Conservation (phyloP, 2,329 filamentous ascomycete genomes). For the Colletotrichum coccodes region DNA sequence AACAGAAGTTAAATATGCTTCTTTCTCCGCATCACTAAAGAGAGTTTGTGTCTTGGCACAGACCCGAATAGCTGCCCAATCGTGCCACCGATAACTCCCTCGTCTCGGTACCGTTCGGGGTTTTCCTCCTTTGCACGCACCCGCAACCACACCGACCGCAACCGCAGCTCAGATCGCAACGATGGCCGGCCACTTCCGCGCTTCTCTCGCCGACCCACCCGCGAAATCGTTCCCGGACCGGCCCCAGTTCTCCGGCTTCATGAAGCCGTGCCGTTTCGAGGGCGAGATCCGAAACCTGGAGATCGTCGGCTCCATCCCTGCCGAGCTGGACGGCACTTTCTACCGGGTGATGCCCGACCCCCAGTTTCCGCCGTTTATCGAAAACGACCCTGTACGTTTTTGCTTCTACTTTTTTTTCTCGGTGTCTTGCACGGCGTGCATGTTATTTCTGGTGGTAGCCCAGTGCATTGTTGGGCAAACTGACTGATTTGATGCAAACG, state of each 20-base stretch:
- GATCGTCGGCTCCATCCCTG: conserved; percentile 36
- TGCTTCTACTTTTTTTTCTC: rapidly evolving
- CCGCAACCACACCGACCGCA: background rate
- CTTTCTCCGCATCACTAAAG: background rate
- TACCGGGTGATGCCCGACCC: conserved; percentile 54
- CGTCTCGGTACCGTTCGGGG: too few relatives aligned
- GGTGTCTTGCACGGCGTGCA: too few relatives aligned
- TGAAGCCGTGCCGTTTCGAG: conserved; percentile 32
- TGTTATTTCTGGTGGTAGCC: background rate
- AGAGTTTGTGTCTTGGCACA: background rate
- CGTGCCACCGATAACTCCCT: background rate
- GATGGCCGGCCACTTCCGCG: conserved; percentile 29
- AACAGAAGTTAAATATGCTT: background rate
- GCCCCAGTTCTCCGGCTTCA: conserved; percentile 31
- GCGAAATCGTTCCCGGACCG: conserved; percentile 11
- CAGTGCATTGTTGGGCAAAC: too few relatives aligned
- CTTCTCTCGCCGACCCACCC: conserved; percentile 14
- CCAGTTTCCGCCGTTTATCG: conserved; percentile 41
- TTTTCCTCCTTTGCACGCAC: background rate
- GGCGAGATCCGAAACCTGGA: conserved; percentile 32
- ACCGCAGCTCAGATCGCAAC: background rate
- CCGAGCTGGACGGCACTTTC: conserved; percentile 38
- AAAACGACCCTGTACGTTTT: conserved; percentile 18
- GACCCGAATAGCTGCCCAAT: background rate
- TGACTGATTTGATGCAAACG: conserved; percentile 33